Percentiles rank a stretch among this genome's conserved stretches.
Evolutionary conservation across 208 protist genomes (phyloP).

Genomic region (Leptomonas pyrrhocoris): DNA sequence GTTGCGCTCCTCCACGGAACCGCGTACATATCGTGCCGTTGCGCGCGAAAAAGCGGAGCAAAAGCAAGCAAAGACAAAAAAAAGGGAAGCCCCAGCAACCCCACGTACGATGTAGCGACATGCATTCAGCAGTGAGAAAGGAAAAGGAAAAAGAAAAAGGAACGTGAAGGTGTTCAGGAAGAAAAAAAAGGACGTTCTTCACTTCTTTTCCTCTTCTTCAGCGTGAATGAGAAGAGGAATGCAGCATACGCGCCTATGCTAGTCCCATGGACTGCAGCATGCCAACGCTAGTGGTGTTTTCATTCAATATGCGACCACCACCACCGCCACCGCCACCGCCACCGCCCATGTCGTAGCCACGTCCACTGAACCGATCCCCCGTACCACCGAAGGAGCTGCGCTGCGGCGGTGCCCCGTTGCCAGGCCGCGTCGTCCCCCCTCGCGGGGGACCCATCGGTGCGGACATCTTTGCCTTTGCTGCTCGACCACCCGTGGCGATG

Average conservation of each 20-base stretch:
- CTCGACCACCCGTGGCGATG: constrained; percentile 51
- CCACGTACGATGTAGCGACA: neutral
- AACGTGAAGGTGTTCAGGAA: no score
- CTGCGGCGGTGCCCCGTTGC: constrained; percentile 10
- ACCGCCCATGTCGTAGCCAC: constrained; percentile 30
- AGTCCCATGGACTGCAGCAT: constrained; percentile 86
- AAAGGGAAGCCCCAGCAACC: neutral
- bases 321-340: constrained; percentile 33
- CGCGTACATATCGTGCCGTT: no score
- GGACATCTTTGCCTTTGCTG: constrained; percentile 23
- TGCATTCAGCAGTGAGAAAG: neutral
- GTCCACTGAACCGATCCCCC: constrained; percentile 42
- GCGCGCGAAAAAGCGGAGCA: no score
- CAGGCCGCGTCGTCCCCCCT: neutral
- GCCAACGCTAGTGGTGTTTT: constrained; percentile 85
- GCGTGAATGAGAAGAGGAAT: neutral
- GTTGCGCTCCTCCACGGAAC: no score
- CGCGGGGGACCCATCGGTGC: neutral
- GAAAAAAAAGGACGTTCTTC: no score
- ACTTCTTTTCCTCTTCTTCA: no score
- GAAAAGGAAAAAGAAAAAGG: neutral
- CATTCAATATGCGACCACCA: constrained; percentile 68
- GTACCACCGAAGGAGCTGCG: constrained; percentile 16
- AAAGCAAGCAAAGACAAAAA: neutral
- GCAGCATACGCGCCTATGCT: constrained; percentile 36